phyloP scores from a whole-genome alignment of 2,329 filamentous ascomycete genomes.

The Colletotrichum noveboracense region DNA sequence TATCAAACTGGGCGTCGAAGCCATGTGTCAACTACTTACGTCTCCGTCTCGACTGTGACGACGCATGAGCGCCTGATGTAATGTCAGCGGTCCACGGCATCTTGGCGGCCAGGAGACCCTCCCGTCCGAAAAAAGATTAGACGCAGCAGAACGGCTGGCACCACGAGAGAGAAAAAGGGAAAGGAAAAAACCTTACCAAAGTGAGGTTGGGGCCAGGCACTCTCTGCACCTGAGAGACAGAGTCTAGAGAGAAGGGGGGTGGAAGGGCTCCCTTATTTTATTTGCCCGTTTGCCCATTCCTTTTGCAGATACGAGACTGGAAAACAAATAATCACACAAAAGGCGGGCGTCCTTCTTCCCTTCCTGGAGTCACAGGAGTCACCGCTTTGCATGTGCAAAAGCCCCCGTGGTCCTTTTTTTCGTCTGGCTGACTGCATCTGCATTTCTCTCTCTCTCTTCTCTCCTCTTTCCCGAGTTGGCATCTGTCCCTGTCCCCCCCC shows the following conservation, averaged over 20 bases:
- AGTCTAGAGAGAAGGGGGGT: background rate
- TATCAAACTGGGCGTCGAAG: background rate
- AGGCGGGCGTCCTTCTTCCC: background rate
- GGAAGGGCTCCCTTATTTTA: conserved; percentile 2
- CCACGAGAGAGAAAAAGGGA: background rate
- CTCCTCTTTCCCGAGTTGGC: background rate
- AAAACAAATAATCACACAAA: conserved; percentile 12
- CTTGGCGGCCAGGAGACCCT: conserved; percentile 9
- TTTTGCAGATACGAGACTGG: conserved; percentile 3
- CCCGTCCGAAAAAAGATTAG: conserved; percentile 10
- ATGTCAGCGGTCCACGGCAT: background rate
- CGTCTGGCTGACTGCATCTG: background rate
- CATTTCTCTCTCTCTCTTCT: background rate
- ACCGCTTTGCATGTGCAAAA: background rate
- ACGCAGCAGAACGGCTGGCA: background rate
- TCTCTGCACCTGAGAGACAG: background rate
- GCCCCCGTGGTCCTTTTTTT: background rate
- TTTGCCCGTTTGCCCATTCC: background rate
- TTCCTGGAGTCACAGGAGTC: background rate
- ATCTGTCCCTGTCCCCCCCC: no score
- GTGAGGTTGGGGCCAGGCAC: background rate
- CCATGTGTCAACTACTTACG: conserved; percentile 1
- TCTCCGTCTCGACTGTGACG: background rate
- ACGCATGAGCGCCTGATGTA: background rate
- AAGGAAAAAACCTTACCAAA: background rate